Conservation (phyloP, 2,329 filamentous ascomycete genomes). For the Lachnellula hyalina region DNA sequence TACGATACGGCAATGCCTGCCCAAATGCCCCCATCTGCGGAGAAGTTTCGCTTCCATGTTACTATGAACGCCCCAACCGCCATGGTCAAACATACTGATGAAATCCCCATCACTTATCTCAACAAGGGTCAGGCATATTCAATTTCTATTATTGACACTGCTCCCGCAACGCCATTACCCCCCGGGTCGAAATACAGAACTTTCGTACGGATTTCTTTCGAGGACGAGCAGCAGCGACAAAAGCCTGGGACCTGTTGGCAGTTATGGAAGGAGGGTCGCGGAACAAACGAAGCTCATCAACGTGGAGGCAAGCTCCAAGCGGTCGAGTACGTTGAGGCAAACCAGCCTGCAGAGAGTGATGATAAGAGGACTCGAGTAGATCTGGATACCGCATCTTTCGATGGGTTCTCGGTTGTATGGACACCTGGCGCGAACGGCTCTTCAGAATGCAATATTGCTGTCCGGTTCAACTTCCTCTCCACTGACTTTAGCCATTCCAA, state of each 20-base stretch:
- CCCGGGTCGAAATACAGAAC: slow-evolving; percentile 75
- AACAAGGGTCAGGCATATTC: slow-evolving; percentile 97
- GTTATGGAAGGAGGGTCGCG: slow-evolving; percentile 92
- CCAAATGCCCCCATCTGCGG: slow-evolving; percentile 48
- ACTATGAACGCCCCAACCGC: slow-evolving; percentile 91
- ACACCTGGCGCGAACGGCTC: slow-evolving; percentile 63
- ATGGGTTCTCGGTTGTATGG: slow-evolving; percentile 91
- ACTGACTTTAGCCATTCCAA: slow-evolving; percentile 99
- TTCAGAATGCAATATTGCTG: slow-evolving; percentile 77
- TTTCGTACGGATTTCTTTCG: slow-evolving; percentile 91
- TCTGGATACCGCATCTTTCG: slow-evolving; percentile 75
- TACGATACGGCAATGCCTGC: slow-evolving; percentile 42
- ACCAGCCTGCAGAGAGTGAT: slow-evolving; percentile 54
- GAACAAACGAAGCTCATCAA: slow-evolving; percentile 93
- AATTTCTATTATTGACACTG: slow-evolving; percentile 75
- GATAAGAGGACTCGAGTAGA: slow-evolving; percentile 65
- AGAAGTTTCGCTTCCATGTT: slow-evolving; percentile 83
- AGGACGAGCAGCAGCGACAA: slow-evolving; percentile 87
- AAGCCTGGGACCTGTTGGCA: slow-evolving; percentile 83
- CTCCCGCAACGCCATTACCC: slow-evolving; percentile 51
- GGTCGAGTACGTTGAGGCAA: slow-evolving; percentile 81
- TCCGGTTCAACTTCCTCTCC: slow-evolving; percentile 96
- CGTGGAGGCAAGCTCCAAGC: slow-evolving; percentile 87
- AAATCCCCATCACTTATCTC: slow-evolving; percentile 95
- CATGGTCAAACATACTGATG: slow-evolving; percentile 85